Percentiles rank a stretch among this genome's conserved stretches.
These are phyloP conservation scores for Candida sithepensis DNA, from an alignment of 805 yeast genomes.

Conservation along the genomic window DNA sequence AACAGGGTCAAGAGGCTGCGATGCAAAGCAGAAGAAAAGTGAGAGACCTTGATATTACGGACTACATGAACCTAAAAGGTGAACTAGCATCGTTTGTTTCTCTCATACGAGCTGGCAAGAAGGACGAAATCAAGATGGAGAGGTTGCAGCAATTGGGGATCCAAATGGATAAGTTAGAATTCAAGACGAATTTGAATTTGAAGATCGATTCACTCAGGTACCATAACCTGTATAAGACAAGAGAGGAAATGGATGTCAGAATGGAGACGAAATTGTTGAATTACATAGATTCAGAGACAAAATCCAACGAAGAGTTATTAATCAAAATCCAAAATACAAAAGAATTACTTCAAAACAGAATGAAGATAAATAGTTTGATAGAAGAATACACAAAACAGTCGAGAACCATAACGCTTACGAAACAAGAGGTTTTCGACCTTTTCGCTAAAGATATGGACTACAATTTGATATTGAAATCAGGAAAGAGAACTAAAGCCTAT, in stretches of 20 bases:
- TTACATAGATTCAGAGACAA: constrained; percentile 18
- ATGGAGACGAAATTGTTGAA: constrained; percentile 17
- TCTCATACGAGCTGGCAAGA: constrained; percentile 13
- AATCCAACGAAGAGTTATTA: constrained; percentile 18
- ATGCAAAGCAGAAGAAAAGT: constrained; percentile 28
- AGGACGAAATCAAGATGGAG: constrained; percentile 8
- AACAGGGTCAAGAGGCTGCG: constrained; percentile 18
- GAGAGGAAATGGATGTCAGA: constrained; percentile 16
- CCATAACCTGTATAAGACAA: constrained; percentile 11
- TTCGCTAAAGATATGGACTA: constrained; percentile 27
- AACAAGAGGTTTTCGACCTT: constrained; percentile 21
- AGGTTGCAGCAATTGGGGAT: constrained; percentile 1
- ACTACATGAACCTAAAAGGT: constrained; percentile 21
- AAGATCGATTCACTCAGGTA: constrained; percentile 20
- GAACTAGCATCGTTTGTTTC: constrained; percentile 15
- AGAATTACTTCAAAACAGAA: constrained; percentile 22
- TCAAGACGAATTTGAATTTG: constrained; percentile 17
- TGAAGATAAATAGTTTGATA: constrained; percentile 23
- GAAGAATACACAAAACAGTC: constrained; percentile 20
- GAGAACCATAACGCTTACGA: constrained; percentile 20
- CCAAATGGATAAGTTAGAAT: constrained; percentile 14
- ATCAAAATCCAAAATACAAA: constrained; percentile 19
- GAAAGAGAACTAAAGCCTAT: constrained; percentile 16
- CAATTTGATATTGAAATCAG: constrained; percentile 20
- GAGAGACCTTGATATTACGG: constrained; percentile 28